phyloP scores from a whole-genome alignment of 805 yeast genomes.

The Metschnikowia kunwiensis region DNA sequence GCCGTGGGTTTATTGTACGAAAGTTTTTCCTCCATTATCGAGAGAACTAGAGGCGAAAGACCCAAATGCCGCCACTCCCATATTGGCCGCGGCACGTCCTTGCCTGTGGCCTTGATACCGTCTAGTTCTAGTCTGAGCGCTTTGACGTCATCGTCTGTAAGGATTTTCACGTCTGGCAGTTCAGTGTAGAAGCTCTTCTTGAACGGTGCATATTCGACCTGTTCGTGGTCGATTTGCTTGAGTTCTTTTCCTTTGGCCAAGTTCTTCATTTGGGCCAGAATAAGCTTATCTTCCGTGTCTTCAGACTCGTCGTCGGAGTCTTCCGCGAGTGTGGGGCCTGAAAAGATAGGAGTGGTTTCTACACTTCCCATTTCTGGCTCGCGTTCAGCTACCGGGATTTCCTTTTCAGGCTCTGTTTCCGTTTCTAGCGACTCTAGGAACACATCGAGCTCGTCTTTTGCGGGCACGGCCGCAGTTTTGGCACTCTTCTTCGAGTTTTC shows the following conservation, averaged over 20 bases:
- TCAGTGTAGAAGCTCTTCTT: conserved; percentile 61
- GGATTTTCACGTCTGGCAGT: conserved; percentile 47
- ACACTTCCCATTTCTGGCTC: too few relatives aligned
- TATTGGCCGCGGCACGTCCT: conserved; percentile 59
- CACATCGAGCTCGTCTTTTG: conserved; percentile 30
- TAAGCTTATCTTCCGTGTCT: conserved; percentile 30
- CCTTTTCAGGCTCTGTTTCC: background rate
- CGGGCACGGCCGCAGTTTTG: background rate
- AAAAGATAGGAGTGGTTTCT: background rate
- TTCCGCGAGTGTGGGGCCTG: background rate
- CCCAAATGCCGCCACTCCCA: conserved; percentile 80
- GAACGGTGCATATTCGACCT: conserved; percentile 50
- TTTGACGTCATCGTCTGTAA: conserved; percentile 55
- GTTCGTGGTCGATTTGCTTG: conserved; percentile 45
- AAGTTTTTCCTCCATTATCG: conserved; percentile 48
- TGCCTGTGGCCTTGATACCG: conserved; percentile 66
- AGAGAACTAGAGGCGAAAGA: conserved; percentile 56
- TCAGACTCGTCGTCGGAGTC: conserved; percentile 8
- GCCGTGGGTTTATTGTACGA: conserved; percentile 70
- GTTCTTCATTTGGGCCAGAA: conserved; percentile 37
- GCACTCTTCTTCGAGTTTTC: conserved; percentile 1
- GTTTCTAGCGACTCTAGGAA: conserved; percentile 12
- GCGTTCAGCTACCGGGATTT: background rate
- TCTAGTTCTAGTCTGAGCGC: conserved; percentile 51
- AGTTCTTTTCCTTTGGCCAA: conserved; percentile 51